Base-by-base conservation (phyloP, 2,329 filamentous ascomycete genomes). In the Ceratocystis papillata region DNA sequence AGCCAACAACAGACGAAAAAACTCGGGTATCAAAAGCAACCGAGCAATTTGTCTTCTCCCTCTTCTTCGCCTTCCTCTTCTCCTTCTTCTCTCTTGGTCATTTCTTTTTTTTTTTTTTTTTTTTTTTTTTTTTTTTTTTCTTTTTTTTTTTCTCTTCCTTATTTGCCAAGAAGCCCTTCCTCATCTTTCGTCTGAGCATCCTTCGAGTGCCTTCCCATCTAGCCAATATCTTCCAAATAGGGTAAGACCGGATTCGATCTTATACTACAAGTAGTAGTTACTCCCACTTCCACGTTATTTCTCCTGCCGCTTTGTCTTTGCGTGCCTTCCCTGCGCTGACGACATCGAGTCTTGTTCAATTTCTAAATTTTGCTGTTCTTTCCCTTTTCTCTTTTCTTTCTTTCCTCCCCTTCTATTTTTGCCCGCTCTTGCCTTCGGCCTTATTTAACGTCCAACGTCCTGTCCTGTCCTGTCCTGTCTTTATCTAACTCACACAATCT, bases 281-380 rank as follows among this genome's bases (percentile, higher is more conserved):
- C 53, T 57, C 53, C n/a, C 53, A 57, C 53, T 57, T 57, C 53
- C 53, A 57, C 53, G 53, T 57, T 57, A 37, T 57, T 57, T 12
- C 53, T 57, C 53, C 53, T 37, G 53, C 53, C 53, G 53, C 3
- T 30, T 30, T 57, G 53, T 57, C 53, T 57, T 57, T 57, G 25
- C n/a, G 53, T 33, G 17, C 53, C 53, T 57, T 57, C 53, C 25
- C 30, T 57, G 53, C 7, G 53, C n/a, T 57, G 53, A 57, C 25
- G 53, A 57, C 53, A 57, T 57, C 53, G 53, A 57, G 53, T 57
- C 61, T 48, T 48, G 61, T 20, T 25, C 48, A 10, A 12, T 41
- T 63, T 63, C 30, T 44, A 22, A 41, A 46, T 44, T 46, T 44
- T 53, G 33, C 55, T 55, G 33, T 63, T 63, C 41, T 25, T 48